Evolutionary conservation across 1,139 yeast species (phyloP).

Genomic region (Geotrichum restrictum): DNA sequence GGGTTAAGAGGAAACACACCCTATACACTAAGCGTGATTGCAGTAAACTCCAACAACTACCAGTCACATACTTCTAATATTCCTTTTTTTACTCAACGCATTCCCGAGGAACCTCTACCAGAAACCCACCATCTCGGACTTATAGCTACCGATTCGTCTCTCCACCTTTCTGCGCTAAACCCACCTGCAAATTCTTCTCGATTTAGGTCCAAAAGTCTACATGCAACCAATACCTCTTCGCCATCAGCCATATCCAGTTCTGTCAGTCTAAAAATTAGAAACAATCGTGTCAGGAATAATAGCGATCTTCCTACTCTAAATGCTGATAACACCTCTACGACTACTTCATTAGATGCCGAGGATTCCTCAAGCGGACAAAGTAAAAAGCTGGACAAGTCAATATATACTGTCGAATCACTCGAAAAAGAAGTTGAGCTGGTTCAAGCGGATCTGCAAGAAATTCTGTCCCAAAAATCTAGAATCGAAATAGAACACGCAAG

Average conservation of each 20-base stretch:
- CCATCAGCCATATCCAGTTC: not conserved
- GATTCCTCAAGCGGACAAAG: not conserved
- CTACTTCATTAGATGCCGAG: not conserved
- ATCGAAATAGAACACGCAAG: conserved; percentile 44
- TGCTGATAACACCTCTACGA: not conserved
- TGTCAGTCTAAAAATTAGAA: conserved; percentile 5
- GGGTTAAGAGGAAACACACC: conserved; percentile 47
- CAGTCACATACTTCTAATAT: conserved; percentile 33
- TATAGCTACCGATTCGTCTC: conserved; percentile 13
- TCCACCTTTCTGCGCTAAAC: conserved; percentile 8
- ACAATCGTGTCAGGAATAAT: conserved; percentile 2
- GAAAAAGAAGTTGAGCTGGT: conserved; percentile 49
- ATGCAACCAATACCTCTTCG: conserved; percentile 8
- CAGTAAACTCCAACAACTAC: conserved; percentile 43
- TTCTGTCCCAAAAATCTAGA: conserved; percentile 42
- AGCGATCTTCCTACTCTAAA: not conserved
- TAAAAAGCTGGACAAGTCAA: conserved; percentile 24
- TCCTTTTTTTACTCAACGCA: conserved; percentile 31
- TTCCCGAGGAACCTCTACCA: conserved; percentile 26
- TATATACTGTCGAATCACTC: conserved; percentile 47
- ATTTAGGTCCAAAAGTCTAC: conserved; percentile 16
- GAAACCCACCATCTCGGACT: conserved; percentile 6
- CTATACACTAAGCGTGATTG: conserved; percentile 55
- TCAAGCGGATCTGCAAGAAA: conserved; percentile 47
- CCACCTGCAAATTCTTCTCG: conserved; percentile 1